Percentiles rank a stretch among this genome's conserved stretches.
phyloP scores from a whole-genome alignment of 139 green algal species.

The Micractinium conductrix region DNA sequence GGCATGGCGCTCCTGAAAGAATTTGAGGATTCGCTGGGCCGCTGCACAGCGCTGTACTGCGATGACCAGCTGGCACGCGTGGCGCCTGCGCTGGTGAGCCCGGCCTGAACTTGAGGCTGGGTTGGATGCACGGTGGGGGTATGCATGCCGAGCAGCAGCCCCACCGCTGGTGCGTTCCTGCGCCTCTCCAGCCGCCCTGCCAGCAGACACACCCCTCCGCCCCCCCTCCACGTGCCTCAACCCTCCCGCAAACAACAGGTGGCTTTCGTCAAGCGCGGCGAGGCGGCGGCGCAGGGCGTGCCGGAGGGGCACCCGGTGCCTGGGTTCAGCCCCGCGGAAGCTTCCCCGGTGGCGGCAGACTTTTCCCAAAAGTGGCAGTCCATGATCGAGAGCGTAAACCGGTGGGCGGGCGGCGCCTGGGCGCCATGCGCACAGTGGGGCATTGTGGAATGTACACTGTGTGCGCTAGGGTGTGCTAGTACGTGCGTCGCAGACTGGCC shows the following conservation, averaged over 20 bases:
- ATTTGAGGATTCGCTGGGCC: constrained; percentile 80
- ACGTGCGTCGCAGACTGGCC: too few species aligned
- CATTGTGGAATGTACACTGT: too few species aligned
- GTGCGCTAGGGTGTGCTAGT: too few species aligned
- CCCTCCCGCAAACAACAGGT: constrained; percentile 13
- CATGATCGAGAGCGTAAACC: too few species aligned
- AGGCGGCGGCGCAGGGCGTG: constrained; percentile 41
- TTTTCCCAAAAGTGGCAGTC: constrained; percentile 75
- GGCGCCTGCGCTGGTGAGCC: constrained; percentile 27
- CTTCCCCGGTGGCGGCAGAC: constrained; percentile 68
- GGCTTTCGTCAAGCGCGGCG: constrained; percentile 41
- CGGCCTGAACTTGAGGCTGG: too few species aligned
- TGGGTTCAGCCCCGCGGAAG: constrained; percentile 61
- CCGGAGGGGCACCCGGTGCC: constrained; percentile 67
- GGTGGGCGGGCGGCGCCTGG: too few species aligned
- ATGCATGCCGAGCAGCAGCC: background rate
- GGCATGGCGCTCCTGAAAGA: constrained; percentile 77
- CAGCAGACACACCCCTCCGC: too few species aligned
- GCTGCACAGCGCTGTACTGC: constrained; percentile 79
- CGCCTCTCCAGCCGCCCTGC: too few species aligned
- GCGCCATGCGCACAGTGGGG: too few species aligned
- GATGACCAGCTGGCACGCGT: constrained; percentile 79
- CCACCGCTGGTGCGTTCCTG: background rate
- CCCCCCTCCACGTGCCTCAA: background rate
- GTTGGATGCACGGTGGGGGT: background rate